Evolutionary conservation across 306 rosid genomes (phyloP).

Genomic region (Medicago lupulina): DNA sequence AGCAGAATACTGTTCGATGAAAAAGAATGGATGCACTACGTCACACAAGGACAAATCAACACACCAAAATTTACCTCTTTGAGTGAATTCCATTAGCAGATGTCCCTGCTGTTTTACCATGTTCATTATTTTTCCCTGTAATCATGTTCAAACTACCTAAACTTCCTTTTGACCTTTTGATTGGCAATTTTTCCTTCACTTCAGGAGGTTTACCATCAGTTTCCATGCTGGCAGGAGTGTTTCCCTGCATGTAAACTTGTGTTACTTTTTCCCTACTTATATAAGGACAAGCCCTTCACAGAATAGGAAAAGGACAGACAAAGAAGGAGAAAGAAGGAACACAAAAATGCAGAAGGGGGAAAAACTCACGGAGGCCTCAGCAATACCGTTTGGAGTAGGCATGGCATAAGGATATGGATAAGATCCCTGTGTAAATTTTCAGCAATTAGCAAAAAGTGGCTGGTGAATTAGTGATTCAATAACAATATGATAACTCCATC

Average conservation of each 20-base stretch:
- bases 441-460: constrained; percentile 13
- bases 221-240: constrained; percentile 80
- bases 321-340: constrained; percentile 26
- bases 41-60: not conserved
- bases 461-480: constrained; percentile 31
- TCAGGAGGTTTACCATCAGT: constrained; percentile 85
- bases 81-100: constrained; percentile 84
- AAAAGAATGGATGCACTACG: not conserved
- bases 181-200: constrained; percentile 89
- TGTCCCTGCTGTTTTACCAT: constrained; percentile 72
- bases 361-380: constrained; percentile 87
- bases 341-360: constrained; percentile 16
- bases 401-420: constrained; percentile 95
- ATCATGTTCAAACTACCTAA: constrained; percentile 97
- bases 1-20: not conserved
- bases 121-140: constrained; percentile 89
- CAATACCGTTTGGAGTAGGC: constrained; percentile 92
- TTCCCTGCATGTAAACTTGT: constrained; percentile 68
- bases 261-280: constrained; percentile 42
- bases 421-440: constrained; percentile 69
- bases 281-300: constrained; percentile 33
- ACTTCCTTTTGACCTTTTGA: constrained; percentile 98
- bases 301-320: constrained; percentile 21
- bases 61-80: constrained; percentile 69
- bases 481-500: constrained; percentile 39